Percentiles rank a stretch among this genome's conserved stretches.
These are phyloP conservation scores for Pseudocercospora eumusae DNA, from an alignment of 2,329 filamentous ascomycete species.

Conservation along the genomic window DNA sequence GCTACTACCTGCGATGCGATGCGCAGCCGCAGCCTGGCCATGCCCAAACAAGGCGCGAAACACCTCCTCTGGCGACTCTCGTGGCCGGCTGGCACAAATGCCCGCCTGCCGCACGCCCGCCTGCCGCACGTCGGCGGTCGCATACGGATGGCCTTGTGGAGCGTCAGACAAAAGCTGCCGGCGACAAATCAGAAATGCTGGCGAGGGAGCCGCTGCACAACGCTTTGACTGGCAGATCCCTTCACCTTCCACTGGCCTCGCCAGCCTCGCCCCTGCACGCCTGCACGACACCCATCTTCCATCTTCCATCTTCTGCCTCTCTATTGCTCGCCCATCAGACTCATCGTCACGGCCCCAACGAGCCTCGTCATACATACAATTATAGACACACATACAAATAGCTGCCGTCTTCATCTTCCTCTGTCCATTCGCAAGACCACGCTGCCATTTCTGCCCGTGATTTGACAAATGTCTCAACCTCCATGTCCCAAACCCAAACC, in stretches of 20 bases:
- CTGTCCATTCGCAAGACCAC: slow-evolving; percentile 1
- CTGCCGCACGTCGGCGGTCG: slow-evolving; percentile 13
- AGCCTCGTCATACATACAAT: neutral
- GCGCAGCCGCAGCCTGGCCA: neutral
- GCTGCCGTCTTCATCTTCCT: neutral
- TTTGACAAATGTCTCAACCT: neutral
- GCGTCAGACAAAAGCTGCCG: slow-evolving; percentile 16
- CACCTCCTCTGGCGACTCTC: slow-evolving; percentile 6
- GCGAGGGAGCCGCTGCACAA: slow-evolving; percentile 22
- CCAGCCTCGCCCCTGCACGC: no score
- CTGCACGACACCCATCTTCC: slow-evolving; percentile 25
- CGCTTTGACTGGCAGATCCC: slow-evolving; percentile 24
- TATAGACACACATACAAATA: slow-evolving; percentile 5
- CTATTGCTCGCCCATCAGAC: slow-evolving; percentile 24
- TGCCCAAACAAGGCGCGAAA: slow-evolving; percentile 1
- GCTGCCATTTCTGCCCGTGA: slow-evolving; percentile 5
- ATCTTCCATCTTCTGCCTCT: slow-evolving; percentile 22
- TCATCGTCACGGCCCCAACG: slow-evolving; percentile 4
- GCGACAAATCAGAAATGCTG: slow-evolving; percentile 23
- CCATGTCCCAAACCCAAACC: neutral
- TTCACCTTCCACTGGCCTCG: slow-evolving; percentile 15
- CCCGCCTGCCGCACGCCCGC: slow-evolving; percentile 9
- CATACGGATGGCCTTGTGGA: slow-evolving; percentile 19
- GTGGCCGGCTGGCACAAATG: slow-evolving; percentile 9
- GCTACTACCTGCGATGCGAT: no score